phyloP scores from a whole-genome alignment of 805 yeast species.

The Candida sonorensis region DNA sequence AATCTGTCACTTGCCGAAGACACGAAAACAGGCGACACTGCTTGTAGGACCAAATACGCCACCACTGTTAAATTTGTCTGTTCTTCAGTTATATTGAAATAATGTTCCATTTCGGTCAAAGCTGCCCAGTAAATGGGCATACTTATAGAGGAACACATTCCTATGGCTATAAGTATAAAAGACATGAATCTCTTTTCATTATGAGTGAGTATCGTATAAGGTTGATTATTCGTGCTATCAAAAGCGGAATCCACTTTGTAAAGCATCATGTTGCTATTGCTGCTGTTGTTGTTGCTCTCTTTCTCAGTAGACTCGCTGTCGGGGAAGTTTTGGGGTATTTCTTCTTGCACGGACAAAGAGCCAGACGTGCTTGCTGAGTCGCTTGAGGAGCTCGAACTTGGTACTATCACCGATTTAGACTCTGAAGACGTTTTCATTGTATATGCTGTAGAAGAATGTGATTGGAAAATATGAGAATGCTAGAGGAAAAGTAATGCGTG shows the following conservation, averaged over 20 bases:
- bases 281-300: too few species aligned
- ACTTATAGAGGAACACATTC: conserved; percentile 64
- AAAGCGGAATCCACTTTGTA: neutral
- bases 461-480: too few species aligned
- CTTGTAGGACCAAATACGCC: conserved; percentile 71
- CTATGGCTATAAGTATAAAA: conserved; percentile 36
- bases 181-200: conserved; percentile 37
- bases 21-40: conserved; percentile 63
- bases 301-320: too few species aligned
- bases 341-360: neutral
- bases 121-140: conserved; percentile 82
- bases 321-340: neutral
- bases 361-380: too few species aligned
- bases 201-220: conserved; percentile 39
- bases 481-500: too few species aligned
- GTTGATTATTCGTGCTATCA: conserved; percentile 4
- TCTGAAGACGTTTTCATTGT: too few species aligned
- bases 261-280: too few species aligned
- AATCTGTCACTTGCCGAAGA: conserved; percentile 61
- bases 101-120: conserved; percentile 44
- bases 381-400: too few species aligned
- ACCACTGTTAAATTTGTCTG: conserved; percentile 67
- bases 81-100: conserved; percentile 51
- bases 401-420: too few species aligned
- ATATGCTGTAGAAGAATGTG: too few species aligned